Evolutionary conservation across 2,329 filamentous ascomycete genomes (phyloP).

Genomic region (Alternaria brassicicola): DNA sequence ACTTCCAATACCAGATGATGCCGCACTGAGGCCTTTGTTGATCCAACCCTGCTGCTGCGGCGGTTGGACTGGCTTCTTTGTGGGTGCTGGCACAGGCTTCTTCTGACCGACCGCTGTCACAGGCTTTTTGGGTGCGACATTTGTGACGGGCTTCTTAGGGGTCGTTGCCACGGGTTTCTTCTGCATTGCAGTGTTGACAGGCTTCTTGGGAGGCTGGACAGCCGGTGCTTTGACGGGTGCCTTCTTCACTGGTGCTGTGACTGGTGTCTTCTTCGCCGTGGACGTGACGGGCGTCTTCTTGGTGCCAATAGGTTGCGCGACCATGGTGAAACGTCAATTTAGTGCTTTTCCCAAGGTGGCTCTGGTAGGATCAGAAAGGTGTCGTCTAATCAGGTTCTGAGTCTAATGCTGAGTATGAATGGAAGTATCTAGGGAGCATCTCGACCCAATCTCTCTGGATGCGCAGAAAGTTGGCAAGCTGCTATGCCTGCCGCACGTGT

Average conservation of each 20-base stretch:
- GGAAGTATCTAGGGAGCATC: slow-evolving; percentile 1
- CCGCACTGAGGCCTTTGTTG: slow-evolving; percentile 33
- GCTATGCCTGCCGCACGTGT: slow-evolving; percentile 14
- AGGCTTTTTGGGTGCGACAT: slow-evolving; percentile 18
- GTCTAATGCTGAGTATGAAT: neutral
- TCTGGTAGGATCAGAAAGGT: neutral
- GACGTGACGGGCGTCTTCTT: slow-evolving; percentile 30
- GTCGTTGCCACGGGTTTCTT: slow-evolving; percentile 21
- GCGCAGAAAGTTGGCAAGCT: slow-evolving; percentile 23
- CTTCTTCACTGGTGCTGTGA: slow-evolving; percentile 7
- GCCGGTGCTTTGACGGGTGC: slow-evolving; percentile 6
- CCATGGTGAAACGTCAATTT: slow-evolving; percentile 21
- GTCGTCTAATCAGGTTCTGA: neutral
- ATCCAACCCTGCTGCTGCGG: slow-evolving; percentile 54
- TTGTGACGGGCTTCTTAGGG: slow-evolving; percentile 6
- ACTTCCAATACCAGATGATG: slow-evolving; percentile 27
- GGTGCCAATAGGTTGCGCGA: slow-evolving; percentile 35
- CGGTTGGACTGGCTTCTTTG: slow-evolving; percentile 18
- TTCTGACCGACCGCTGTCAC: slow-evolving; percentile 18
- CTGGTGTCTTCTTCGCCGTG: slow-evolving; percentile 24
- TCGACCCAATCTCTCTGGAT: slow-evolving; percentile 1
- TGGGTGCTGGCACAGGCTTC: slow-evolving; percentile 13
- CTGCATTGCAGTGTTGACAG: slow-evolving; percentile 22
- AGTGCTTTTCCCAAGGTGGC: neutral
- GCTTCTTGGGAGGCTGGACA: slow-evolving; percentile 25